Conservation (phyloP, 305 asterid genomes). For the Fraxinus sp. region DNA sequence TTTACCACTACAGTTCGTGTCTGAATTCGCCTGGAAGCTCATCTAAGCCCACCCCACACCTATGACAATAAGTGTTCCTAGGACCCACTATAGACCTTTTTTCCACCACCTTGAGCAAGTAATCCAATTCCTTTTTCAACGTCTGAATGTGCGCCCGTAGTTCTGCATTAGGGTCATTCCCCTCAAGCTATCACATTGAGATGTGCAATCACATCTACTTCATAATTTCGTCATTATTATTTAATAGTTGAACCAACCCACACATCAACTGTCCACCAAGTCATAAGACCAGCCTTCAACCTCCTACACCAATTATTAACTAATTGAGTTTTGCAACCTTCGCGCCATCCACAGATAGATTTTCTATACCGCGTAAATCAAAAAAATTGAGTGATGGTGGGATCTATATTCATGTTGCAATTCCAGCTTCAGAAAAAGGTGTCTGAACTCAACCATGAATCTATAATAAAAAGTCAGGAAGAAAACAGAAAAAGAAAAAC, state of each 20-base stretch:
- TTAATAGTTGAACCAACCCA: background rate
- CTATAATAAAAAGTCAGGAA: background rate
- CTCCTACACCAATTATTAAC: background rate
- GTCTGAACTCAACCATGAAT: background rate
- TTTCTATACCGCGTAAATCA: background rate
- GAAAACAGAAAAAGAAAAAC: background rate
- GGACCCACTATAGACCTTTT: no score
- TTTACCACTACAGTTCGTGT: no score
- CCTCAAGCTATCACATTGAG: background rate
- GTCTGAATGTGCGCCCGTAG: no score
- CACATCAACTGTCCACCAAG: background rate
- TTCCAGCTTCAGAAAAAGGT: background rate
- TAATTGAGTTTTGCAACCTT: constrained; percentile 8
- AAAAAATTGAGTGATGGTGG: background rate
- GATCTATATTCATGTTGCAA: background rate
- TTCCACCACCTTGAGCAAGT: no score
- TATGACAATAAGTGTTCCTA: no score
- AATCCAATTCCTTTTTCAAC: no score
- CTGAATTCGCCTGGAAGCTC: no score
- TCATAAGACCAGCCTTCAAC: background rate
- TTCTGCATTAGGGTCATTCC: no score
- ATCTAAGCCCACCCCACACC: no score
- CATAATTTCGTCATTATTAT: background rate
- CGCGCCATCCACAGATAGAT: background rate
- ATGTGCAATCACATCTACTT: background rate